Percentiles rank a stretch among this genome's conserved stretches.
phyloP scores from a whole-genome alignment of 495 filamentous ascomycete species.

The Patellaria atrata region DNA sequence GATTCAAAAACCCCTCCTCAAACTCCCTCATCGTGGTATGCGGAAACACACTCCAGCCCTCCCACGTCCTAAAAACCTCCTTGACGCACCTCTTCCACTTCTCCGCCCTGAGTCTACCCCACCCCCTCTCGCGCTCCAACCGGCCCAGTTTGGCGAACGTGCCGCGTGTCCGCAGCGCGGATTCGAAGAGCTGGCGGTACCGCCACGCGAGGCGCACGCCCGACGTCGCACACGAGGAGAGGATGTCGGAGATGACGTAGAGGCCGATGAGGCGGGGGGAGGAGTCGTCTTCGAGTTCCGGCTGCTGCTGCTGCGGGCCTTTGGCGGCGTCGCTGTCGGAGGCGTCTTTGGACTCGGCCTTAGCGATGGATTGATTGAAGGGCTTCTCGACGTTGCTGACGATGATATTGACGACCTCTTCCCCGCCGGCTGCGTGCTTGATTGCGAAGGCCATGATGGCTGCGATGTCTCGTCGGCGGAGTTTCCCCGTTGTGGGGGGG shows the following conservation, averaged over 20 bases:
- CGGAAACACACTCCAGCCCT: slow-evolving; percentile 79
- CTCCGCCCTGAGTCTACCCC: slow-evolving; percentile 73
- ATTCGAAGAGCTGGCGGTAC: slow-evolving; percentile 76
- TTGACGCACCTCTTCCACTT: slow-evolving; percentile 82
- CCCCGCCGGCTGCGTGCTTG: slow-evolving; percentile 67
- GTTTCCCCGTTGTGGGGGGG: slow-evolving; percentile 56
- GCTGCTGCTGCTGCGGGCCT: slow-evolving; percentile 18
- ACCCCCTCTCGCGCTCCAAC: slow-evolving; percentile 59
- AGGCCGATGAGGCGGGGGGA: slow-evolving; percentile 66
- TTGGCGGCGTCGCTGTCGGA: slow-evolving; percentile 31
- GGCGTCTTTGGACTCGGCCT: slow-evolving; percentile 30
- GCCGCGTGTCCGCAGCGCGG: slow-evolving; percentile 47
- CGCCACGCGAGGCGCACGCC: slow-evolving; percentile 63
- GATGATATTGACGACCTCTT: slow-evolving; percentile 82
- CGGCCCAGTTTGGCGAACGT: slow-evolving; percentile 73
- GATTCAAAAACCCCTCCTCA: slow-evolving; percentile 55
- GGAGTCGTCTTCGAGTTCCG: slow-evolving; percentile 45
- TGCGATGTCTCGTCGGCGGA: slow-evolving; percentile 76
- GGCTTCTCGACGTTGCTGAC: slow-evolving; percentile 65
- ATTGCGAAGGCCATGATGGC: slow-evolving; percentile 82
- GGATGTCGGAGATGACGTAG: slow-evolving; percentile 77
- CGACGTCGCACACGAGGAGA: slow-evolving; percentile 61
- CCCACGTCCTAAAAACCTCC: slow-evolving; percentile 63
- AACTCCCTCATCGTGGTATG: slow-evolving; percentile 62
- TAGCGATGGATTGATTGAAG: slow-evolving; percentile 46